phyloP scores from a whole-genome alignment of 306 rosid species.

The Malus orientalis region DNA sequence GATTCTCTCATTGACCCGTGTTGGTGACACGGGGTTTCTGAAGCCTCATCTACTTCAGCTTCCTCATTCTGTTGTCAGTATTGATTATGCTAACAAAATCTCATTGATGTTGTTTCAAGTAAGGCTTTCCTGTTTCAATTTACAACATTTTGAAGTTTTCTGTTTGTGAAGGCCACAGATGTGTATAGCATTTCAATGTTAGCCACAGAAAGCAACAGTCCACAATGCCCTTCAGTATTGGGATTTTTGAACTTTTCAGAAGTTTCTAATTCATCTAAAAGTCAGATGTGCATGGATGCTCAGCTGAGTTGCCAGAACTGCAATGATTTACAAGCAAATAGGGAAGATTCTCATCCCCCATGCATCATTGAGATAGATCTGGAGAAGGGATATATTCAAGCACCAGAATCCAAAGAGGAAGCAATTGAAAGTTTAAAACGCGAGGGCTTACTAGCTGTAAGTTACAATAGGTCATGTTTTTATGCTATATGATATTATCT shows the following conservation, averaged over 20 bases:
- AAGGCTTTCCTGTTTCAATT: background rate
- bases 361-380: slow-evolving; percentile 54
- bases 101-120: background rate
- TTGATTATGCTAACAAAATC: background rate
- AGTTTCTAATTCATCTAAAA: slow-evolving; percentile 49
- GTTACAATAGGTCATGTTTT: slow-evolving; percentile 27
- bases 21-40: background rate
- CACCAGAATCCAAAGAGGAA: slow-evolving; percentile 49
- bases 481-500: background rate
- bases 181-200: slow-evolving; percentile 50
- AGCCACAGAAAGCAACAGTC: slow-evolving; percentile 37
- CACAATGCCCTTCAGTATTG: slow-evolving; percentile 43
- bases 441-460: slow-evolving; percentile 49
- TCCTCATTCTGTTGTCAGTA: background rate
- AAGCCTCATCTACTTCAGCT: background rate
- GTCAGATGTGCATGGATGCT: slow-evolving; percentile 37
- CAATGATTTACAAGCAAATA: slow-evolving; percentile 47
- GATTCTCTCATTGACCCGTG: background rate
- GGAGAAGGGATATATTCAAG: slow-evolving; percentile 45
- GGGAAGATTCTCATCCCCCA: slow-evolving; percentile 41
- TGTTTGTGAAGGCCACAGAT: slow-evolving; percentile 53
- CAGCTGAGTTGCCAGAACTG: slow-evolving; percentile 48
- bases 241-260: slow-evolving; percentile 55
- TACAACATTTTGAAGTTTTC: background rate
- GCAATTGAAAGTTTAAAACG: slow-evolving; percentile 49